Conservation (phyloP, 1,139 yeast species). For the Geotrichum aggregatum region DNA sequence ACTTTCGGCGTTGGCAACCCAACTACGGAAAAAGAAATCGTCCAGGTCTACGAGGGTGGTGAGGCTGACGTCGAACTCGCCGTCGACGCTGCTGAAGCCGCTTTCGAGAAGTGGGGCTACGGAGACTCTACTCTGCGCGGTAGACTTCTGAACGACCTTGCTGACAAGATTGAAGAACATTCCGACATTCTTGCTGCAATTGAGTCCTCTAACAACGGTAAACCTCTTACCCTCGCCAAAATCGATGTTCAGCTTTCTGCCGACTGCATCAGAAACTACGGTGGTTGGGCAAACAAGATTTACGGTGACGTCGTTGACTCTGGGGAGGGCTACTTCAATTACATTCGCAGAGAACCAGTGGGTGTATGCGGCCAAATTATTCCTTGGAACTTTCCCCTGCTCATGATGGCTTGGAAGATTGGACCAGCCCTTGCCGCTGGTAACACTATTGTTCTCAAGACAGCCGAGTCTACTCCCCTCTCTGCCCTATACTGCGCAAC, state of each 20-base stretch:
- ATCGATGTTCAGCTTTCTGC: slow-evolving; percentile 59
- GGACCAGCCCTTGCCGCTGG: slow-evolving; percentile 80
- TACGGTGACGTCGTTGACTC: slow-evolving; percentile 66
- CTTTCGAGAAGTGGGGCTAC: slow-evolving; percentile 46
- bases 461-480: slow-evolving; percentile 77
- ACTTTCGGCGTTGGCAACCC: slow-evolving; percentile 58
- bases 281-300: slow-evolving; percentile 79
- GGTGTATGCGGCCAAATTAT: slow-evolving; percentile 83
- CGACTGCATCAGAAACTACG: slow-evolving; percentile 61
- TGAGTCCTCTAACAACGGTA: slow-evolving; percentile 82
- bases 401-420: slow-evolving; percentile 78
- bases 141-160: slow-evolving; percentile 55
- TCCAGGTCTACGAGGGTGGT: slow-evolving; percentile 50
- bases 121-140: slow-evolving; percentile 55
- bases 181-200: slow-evolving; percentile 58
- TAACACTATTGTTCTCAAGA: slow-evolving; percentile 68
- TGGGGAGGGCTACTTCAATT: slow-evolving; percentile 58
- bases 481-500: slow-evolving; percentile 62
- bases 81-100: slow-evolving; percentile 51
- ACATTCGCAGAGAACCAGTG: slow-evolving; percentile 59
- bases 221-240: slow-evolving; percentile 54
- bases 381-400: slow-evolving; percentile 87
- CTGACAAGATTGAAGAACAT: slow-evolving; percentile 59
- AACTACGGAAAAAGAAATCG: slow-evolving; percentile 51
- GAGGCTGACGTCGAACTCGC: slow-evolving; percentile 54